Evolutionary conservation across 768 basidiomycete genomes (phyloP).

Genomic region (Galerina marginata): DNA sequence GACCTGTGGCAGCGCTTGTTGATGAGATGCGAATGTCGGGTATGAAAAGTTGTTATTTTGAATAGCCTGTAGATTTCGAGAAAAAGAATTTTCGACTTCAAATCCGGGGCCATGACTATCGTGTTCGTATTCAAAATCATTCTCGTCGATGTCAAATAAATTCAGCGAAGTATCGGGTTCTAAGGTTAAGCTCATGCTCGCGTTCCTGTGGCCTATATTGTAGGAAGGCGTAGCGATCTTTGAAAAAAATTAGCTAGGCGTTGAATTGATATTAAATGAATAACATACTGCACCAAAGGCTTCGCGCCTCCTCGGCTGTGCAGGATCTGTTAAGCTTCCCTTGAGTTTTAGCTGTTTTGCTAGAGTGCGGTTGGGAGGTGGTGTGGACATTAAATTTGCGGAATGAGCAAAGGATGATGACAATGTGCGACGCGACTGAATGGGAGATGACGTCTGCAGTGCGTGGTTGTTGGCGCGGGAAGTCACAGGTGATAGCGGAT

Average conservation of each 20-base stretch:
- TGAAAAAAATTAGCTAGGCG: slow-evolving; percentile 9
- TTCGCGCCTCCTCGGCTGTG: slow-evolving; percentile 53
- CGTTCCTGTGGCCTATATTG: slow-evolving; percentile 31
- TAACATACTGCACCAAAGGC: slow-evolving; percentile 45
- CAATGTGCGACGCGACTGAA: slow-evolving; percentile 37
- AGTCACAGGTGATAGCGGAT: slow-evolving; percentile 43
- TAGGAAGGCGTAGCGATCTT: slow-evolving; percentile 41
- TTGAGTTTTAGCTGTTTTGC: slow-evolving; percentile 63
- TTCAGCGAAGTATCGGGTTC: slow-evolving; percentile 54
- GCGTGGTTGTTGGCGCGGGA: slow-evolving; percentile 32
- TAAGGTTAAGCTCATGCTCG: slow-evolving; percentile 39
- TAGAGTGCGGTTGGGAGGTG: slow-evolving; percentile 68
- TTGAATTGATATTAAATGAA: slow-evolving; percentile 18
- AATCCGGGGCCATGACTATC: slow-evolving; percentile 39
- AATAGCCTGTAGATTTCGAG: slow-evolving; percentile 37
- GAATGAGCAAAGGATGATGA: slow-evolving; percentile 33
- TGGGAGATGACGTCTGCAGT: slow-evolving; percentile 37
- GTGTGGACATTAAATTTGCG: slow-evolving; percentile 57
- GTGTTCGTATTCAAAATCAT: slow-evolving; percentile 59
- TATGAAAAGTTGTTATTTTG: slow-evolving; percentile 41
- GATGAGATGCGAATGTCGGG: slow-evolving; percentile 35
- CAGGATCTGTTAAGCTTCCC: slow-evolving; percentile 76
- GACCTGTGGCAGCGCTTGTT: slow-evolving; percentile 29
- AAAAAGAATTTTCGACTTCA: slow-evolving; percentile 43
- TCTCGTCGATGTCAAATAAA: slow-evolving; percentile 79